These are phyloP conservation scores for Globisporangium rhizosaccharum DNA, from an alignment of 352 stramenopile species.

Conservation along the genomic window DNA sequence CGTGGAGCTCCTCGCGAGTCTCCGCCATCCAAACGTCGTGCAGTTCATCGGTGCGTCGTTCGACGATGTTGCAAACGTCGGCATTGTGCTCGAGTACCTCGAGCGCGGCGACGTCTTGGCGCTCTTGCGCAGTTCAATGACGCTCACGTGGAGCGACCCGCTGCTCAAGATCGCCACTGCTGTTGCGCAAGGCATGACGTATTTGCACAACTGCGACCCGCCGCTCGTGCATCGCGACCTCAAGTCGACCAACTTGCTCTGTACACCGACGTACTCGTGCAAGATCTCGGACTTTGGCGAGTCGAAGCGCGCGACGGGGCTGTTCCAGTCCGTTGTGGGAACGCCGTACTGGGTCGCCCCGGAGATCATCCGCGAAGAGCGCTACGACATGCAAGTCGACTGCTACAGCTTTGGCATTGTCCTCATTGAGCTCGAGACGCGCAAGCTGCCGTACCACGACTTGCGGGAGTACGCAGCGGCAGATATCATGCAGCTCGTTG, in stretches of 20 bases:
- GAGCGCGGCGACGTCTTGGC: slow-evolving; percentile 64
- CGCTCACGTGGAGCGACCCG: slow-evolving; percentile 72
- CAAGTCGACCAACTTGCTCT: slow-evolving; percentile 77
- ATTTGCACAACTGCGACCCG: slow-evolving; percentile 77
- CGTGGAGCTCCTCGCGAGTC: slow-evolving; percentile 71
- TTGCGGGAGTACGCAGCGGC: slow-evolving; percentile 55
- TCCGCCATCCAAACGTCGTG: slow-evolving; percentile 84
- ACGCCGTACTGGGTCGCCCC: slow-evolving; percentile 85
- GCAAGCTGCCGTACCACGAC: slow-evolving; percentile 69
- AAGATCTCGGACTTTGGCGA: slow-evolving; percentile 84
- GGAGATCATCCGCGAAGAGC: slow-evolving; percentile 78
- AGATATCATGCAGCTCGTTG: slow-evolving; percentile 80
- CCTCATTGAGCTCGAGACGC: slow-evolving; percentile 76
- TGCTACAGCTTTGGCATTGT: slow-evolving; percentile 88
- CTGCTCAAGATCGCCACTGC: slow-evolving; percentile 79
- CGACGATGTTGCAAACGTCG: slow-evolving; percentile 74
- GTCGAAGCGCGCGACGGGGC: slow-evolving; percentile 47
- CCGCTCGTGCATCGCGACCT: slow-evolving; percentile 79
- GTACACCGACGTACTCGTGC: slow-evolving; percentile 65
- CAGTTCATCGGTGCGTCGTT: slow-evolving; percentile 84
- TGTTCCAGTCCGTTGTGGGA: slow-evolving; percentile 75
- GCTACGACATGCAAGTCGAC: slow-evolving; percentile 79
- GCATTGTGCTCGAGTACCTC: slow-evolving; percentile 75
- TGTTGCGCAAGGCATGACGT: slow-evolving; percentile 73
- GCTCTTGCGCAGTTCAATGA: slow-evolving; percentile 53